These are phyloP conservation scores for Francoa sonchifolia DNA, from an alignment of 441 rosid species.

Conservation along the genomic window DNA sequence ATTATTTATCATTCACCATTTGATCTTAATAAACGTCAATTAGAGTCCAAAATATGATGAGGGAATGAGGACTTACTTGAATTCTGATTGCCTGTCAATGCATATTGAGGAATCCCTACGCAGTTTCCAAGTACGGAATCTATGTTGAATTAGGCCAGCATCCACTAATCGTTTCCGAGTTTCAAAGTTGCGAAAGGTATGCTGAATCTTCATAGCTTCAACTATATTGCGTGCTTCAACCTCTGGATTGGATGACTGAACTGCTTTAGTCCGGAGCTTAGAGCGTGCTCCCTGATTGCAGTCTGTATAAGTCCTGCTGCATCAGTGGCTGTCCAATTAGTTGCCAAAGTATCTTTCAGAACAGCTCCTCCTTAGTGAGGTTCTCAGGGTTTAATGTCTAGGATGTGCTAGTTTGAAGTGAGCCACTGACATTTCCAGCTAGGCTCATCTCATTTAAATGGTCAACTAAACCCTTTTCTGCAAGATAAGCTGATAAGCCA, in stretches of 20 bases:
- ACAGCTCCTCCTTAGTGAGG: constrained; percentile 49
- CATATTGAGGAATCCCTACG: constrained; percentile 57
- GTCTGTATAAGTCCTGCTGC: constrained; percentile 89
- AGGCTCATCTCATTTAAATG: constrained; percentile 71
- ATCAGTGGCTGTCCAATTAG: constrained; percentile 80
- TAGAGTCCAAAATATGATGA: no score
- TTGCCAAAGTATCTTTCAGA: constrained; percentile 72
- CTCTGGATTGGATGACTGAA: constrained; percentile 42
- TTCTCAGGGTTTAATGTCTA: constrained; percentile 24
- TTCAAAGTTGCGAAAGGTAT: constrained; percentile 68
- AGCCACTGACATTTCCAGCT: constrained; percentile 82
- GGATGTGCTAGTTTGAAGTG: constrained; percentile 35
- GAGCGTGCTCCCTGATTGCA: constrained; percentile 77
- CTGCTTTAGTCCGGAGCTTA: constrained; percentile 44
- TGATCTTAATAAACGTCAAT: no score
- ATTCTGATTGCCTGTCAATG: constrained; percentile 65
- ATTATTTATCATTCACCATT: no score
- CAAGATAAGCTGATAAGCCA: constrained; percentile 81
- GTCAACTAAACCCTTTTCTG: constrained; percentile 70
- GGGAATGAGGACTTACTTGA: constrained; percentile 42
- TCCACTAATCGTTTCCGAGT: constrained; percentile 62
- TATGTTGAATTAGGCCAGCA: constrained; percentile 71
- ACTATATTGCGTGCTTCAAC: constrained; percentile 61
- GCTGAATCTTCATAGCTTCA: constrained; percentile 92
- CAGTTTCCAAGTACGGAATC: constrained; percentile 82